Evolutionary conservation across 2,329 filamentous ascomycete species (phyloP).

Genomic region (Rachicladosporium sp.): DNA sequence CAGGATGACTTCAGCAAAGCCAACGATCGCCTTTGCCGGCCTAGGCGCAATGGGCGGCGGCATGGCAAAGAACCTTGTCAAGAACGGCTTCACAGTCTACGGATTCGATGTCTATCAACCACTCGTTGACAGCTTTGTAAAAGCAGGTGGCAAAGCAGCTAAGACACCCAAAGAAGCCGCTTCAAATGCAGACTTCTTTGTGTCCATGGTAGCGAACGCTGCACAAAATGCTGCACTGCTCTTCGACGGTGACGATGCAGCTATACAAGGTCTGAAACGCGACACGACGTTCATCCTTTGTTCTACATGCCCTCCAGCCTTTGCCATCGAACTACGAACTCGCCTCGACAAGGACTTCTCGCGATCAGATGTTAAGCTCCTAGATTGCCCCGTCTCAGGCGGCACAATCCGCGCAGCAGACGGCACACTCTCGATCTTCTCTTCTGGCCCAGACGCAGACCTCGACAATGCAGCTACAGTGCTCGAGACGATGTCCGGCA

Average conservation of each 20-base stretch:
- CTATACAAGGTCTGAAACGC: conserved; percentile 39
- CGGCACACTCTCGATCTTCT: conserved; percentile 66
- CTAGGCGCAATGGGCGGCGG: conserved; percentile 74
- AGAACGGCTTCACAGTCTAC: conserved; percentile 52
- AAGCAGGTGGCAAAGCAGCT: conserved; percentile 49
- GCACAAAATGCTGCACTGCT: conserved; percentile 55
- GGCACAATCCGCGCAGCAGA: conserved; percentile 56
- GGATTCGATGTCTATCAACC: conserved; percentile 61
- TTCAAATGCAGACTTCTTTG: conserved; percentile 45
- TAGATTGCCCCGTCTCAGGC: conserved; percentile 63
- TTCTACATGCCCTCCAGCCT: conserved; percentile 57
- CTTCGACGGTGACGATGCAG: conserved; percentile 46
- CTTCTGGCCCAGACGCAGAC: conserved; percentile 42
- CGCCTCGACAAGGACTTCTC: conserved; percentile 41
- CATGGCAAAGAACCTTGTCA: conserved; percentile 64
- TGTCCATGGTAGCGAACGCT: conserved; percentile 66
- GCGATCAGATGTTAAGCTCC: conserved; percentile 50
- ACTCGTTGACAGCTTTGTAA: conserved; percentile 52
- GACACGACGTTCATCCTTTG: conserved; percentile 53
- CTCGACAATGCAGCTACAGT: conserved; percentile 46
- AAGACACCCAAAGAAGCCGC: conserved; percentile 51
- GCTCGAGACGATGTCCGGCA: conserved; percentile 53
- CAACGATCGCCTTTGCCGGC: conserved; percentile 46
- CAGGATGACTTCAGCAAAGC: background rate
- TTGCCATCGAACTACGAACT: conserved; percentile 48